Evolutionary conservation across 139 green algal species (phyloP).

Genomic region (Volvox reticuliferus): DNA sequence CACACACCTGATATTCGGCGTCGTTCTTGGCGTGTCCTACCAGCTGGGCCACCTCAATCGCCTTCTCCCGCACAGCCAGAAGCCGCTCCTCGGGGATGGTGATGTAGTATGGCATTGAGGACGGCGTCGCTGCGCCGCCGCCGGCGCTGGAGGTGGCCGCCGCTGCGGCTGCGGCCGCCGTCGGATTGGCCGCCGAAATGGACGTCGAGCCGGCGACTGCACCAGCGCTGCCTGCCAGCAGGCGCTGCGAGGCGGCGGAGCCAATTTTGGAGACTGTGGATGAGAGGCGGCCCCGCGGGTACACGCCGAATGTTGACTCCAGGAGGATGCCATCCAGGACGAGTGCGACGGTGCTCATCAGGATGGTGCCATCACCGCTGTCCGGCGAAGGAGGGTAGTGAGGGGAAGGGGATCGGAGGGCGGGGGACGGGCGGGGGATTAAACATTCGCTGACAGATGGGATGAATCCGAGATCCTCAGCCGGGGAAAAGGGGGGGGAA

Average conservation of each 20-base stretch:
- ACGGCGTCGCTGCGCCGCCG: background rate
- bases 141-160: background rate
- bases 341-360: constrained; percentile 55
- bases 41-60: constrained; percentile 52
- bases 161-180: background rate
- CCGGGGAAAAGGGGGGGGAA: too few relatives aligned
- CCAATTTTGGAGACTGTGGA: background rate
- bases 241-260: background rate
- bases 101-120: constrained; percentile 20
- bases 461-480: too few relatives aligned
- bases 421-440: background rate
- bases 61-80: background rate
- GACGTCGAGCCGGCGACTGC: background rate
- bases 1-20: constrained; percentile 57
- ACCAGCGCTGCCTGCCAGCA: background rate
- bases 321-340: constrained; percentile 53
- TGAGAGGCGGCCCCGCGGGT: background rate
- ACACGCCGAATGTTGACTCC: background rate
- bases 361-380: constrained; percentile 62
- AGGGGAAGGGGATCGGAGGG: background rate
- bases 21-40: constrained; percentile 36
- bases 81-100: constrained; percentile 48
- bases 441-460: too few relatives aligned
- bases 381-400: background rate
- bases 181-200: background rate